Conservation (phyloP, 2,329 filamentous ascomycete species). For the Exophiala aquamarina region DNA sequence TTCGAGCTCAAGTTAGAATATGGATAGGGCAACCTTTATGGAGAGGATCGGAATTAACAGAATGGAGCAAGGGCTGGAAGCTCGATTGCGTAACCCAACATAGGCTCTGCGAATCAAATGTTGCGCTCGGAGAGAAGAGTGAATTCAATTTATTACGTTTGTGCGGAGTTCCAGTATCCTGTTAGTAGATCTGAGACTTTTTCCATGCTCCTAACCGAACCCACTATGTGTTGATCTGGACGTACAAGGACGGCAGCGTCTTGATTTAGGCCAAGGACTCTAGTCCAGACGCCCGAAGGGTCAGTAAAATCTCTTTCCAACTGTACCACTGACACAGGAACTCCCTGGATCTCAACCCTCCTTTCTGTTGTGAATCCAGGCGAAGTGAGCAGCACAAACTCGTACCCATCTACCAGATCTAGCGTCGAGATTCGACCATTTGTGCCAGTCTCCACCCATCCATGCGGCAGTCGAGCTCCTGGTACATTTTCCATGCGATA, state of each 20-base stretch:
- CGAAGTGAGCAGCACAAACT: conserved; percentile 4
- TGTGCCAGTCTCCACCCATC: neutral
- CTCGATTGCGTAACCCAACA: no score
- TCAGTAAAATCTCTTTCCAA: conserved; percentile 6
- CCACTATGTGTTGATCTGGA: conserved; percentile 15
- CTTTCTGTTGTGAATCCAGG: neutral
- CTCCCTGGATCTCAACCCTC: neutral
- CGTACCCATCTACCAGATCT: conserved; percentile 4
- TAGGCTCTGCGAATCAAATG: no score
- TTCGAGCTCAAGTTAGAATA: no score
- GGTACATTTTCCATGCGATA: conserved; percentile 3
- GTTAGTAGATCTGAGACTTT: neutral
- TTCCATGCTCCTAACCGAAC: conserved; percentile 7
- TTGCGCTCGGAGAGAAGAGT: no score
- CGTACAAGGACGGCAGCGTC: conserved; percentile 3
- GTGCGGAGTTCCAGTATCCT: neutral
- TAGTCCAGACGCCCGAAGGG: neutral
- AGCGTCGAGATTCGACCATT: neutral
- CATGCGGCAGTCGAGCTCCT: conserved; percentile 8
- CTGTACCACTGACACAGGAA: conserved; percentile 1
- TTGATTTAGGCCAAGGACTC: neutral
- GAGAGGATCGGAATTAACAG: no score
- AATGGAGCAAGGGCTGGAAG: no score
- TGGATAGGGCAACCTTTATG: no score
- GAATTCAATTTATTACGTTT: no score